Conservation (phyloP, 225 moss, liverwort and hornwort genomes). For the Asterella californica region DNA sequence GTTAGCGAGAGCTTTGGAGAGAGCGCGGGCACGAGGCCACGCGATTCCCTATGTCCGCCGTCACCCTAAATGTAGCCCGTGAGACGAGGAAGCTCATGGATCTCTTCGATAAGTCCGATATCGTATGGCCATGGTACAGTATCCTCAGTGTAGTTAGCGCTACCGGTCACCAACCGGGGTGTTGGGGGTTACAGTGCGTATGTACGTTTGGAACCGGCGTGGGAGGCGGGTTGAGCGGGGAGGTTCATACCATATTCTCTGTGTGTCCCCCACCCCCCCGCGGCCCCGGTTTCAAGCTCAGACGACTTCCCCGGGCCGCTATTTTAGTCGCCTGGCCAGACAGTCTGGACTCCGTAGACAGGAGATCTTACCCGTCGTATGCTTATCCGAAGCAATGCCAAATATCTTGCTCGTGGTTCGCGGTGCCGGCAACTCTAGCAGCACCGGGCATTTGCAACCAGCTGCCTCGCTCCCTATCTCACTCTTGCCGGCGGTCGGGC, state of each 20-base stretch:
- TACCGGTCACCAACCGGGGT: not conserved
- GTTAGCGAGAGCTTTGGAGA: not conserved
- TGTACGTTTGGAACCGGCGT: not conserved
- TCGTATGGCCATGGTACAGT: not conserved
- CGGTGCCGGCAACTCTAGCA: not conserved
- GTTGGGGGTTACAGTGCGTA: not conserved
- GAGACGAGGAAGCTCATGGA: not conserved
- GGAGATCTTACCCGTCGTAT: not conserved
- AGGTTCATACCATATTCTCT: not conserved
- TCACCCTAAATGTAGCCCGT: slow-evolving; percentile 14
- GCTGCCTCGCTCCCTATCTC: not conserved
- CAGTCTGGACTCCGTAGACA: not conserved
- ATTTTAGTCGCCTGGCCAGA: slow-evolving; percentile 5
- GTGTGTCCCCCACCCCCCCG: not conserved
- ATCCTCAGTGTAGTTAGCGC: not conserved
- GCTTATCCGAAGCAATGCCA: not conserved
- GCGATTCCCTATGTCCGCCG: slow-evolving; percentile 18
- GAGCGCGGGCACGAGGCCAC: not conserved
- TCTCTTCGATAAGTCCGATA: not conserved
- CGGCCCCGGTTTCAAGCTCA: not conserved
- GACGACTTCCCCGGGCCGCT: slow-evolving; percentile 12
- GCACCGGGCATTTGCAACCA: not conserved
- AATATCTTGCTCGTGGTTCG: not conserved
- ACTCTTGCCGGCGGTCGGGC: not conserved
- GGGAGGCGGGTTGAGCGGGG: not conserved